A percentile compares a stretch with the other conserved stretches of the same genome.
phyloP scores from a whole-genome alignment of 2,329 filamentous ascomycete species.

The Aspergillus costaricaensis region DNA sequence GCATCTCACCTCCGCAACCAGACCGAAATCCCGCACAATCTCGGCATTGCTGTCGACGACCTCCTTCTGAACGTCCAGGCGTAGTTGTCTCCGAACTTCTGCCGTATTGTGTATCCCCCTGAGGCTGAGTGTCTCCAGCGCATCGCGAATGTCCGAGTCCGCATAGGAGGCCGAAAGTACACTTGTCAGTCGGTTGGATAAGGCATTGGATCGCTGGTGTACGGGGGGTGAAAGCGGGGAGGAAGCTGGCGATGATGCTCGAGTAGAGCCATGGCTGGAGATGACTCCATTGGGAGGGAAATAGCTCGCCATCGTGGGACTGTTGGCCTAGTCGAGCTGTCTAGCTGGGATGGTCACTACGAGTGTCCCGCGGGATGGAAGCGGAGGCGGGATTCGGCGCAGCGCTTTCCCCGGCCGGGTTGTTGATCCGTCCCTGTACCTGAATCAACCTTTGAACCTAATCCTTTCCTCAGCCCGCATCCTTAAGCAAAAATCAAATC shows the following conservation, averaged over 20 bases:
- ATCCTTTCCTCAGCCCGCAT: not conserved
- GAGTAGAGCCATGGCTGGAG: constrained; percentile 26
- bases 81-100: constrained; percentile 74
- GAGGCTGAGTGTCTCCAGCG: constrained; percentile 74
- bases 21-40: constrained; percentile 83
- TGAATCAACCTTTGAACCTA: not conserved
- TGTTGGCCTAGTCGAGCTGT: constrained; percentile 10
- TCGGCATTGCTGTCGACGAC: constrained; percentile 90
- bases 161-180: constrained; percentile 91
- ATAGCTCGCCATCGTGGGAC: constrained; percentile 38
- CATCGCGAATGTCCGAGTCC: constrained; percentile 86
- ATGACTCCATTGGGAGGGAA: constrained; percentile 27
- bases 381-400: constrained; percentile 14
- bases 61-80: constrained; percentile 84
- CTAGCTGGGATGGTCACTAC: constrained; percentile 12
- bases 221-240: constrained; percentile 35
- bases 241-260: constrained; percentile 26
- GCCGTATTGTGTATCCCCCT: constrained; percentile 71
- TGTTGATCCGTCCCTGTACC: not conserved
- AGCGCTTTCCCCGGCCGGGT: not conserved
- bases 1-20: constrained; percentile 74
- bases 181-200: constrained; percentile 78
- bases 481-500: no score
- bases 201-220: constrained; percentile 57
- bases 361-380: constrained; percentile 22